Base-by-base conservation (phyloP, 768 basidiomycete genomes). In the Phanerodontia chrysosporium region DNA sequence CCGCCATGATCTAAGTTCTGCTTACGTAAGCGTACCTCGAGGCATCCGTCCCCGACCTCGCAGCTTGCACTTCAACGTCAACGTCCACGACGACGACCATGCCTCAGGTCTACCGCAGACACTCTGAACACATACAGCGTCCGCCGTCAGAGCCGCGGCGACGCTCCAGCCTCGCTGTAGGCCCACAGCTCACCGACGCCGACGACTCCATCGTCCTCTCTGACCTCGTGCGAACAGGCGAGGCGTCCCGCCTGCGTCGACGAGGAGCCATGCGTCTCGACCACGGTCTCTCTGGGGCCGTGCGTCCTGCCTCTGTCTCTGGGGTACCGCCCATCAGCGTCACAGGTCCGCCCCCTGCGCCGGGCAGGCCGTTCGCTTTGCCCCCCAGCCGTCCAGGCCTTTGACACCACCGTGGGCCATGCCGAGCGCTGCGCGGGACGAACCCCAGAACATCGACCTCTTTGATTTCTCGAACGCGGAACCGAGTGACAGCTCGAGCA, bases 181-280 rank as follows among this genome's bases (percentile, higher is more conserved):
- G 49, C 5, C 51, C 58, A 7, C 64, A 67, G 59, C 74, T 71
- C 27, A 74, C 75, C 36, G 85, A 87, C 59, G 78, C 76, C 1
- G 88, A 90, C 64, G 85, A 84, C 66, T 79, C 83, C 30, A 85
- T 90, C 57, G 81, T 89, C 21, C 80, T 90, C 46, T 87, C 86
- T 1, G 88, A 90, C 69, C 78, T 90, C 44, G 78, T 90, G 16
- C 85, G 89, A 52, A 84, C 84, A 1, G 89, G 84, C 16, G 89
- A 90, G 66, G 85, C 86, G 0, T 90, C 89, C 3, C 77, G 89
- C 5, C 73, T 90, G 55, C 80, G 89, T n/a, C 75, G 89, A 57
- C 75, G 89, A 62, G 89, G 89, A 12, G 89, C 89, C 53, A 81
- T 89, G 79, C 77, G 85, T 39, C 75, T 87, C 32, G 84, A 86